Evolutionary conservation across 495 filamentous ascomycete species (phyloP).

Genomic region (Xylaria bambusicola): DNA sequence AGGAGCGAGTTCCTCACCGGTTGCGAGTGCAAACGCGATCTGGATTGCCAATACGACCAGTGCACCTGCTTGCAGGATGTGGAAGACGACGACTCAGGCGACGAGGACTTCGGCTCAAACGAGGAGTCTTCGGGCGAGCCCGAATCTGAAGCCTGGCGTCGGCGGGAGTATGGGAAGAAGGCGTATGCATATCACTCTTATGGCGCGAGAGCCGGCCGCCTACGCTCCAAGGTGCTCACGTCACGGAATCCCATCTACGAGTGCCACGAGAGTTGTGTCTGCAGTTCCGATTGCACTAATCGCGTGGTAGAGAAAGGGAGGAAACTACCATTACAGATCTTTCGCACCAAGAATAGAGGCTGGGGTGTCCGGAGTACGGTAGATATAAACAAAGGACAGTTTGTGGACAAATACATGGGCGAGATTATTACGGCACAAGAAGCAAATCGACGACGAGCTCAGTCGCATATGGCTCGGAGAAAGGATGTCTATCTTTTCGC

Average conservation of each 20-base stretch:
- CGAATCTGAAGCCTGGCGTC: slow-evolving; percentile 9
- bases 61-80: slow-evolving; percentile 59
- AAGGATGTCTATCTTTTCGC: slow-evolving; percentile 79
- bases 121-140: slow-evolving; percentile 23
- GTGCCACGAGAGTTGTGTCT: slow-evolving; percentile 74
- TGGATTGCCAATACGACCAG: slow-evolving; percentile 48
- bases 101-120: slow-evolving; percentile 30
- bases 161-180: slow-evolving; percentile 24
- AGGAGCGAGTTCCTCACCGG: slow-evolving; percentile 54
- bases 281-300: slow-evolving; percentile 69
- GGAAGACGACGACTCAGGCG: slow-evolving; percentile 36
- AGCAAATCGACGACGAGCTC: slow-evolving; percentile 64
- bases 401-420: slow-evolving; percentile 85
- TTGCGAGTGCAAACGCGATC: slow-evolving; percentile 51
- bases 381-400: slow-evolving; percentile 73
- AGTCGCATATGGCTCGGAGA: slow-evolving; percentile 42
- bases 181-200: slow-evolving; percentile 47
- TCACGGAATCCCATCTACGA: slow-evolving; percentile 74
- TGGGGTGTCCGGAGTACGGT: slow-evolving; percentile 78
- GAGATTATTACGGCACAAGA: slow-evolving; percentile 77
- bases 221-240: slow-evolving; percentile 50
- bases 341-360: slow-evolving; percentile 73
- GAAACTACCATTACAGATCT: slow-evolving; percentile 75
- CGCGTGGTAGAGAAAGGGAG: slow-evolving; percentile 79
- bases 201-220: slow-evolving; percentile 42